Evolutionary conservation across 306 rosid genomes (phyloP).

Genomic region (Ammopiptanthus mongolicus): DNA sequence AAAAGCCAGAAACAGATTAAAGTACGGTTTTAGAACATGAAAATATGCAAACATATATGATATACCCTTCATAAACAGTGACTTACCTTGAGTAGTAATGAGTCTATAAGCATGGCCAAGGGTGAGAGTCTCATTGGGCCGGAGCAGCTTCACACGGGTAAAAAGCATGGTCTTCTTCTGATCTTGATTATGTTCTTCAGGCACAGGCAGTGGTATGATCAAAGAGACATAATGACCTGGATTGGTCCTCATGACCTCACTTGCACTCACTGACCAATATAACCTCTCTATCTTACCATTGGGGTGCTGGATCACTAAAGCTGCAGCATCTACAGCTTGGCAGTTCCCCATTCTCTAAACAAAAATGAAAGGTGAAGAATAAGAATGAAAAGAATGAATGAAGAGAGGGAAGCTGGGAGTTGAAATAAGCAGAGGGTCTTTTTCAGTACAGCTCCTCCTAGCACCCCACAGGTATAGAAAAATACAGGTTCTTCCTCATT

Average conservation of each 20-base stretch:
- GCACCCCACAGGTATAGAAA: conserved; percentile 26
- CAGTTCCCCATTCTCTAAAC: conserved; percentile 73
- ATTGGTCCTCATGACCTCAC: conserved; percentile 78
- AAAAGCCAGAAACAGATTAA: conserved; percentile 15
- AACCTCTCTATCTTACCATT: conserved; percentile 78
- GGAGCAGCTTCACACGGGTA: conserved; percentile 84
- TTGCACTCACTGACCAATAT: conserved; percentile 70
- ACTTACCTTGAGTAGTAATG: conserved; percentile 69
- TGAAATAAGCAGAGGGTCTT: conserved; percentile 38
- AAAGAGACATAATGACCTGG: conserved; percentile 89
- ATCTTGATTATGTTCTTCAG: conserved; percentile 34
- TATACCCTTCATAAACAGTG: not conserved
- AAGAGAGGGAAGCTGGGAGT: conserved; percentile 8
- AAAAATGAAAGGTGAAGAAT: not conserved
- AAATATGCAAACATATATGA: not conserved
- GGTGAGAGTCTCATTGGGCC: conserved; percentile 73
- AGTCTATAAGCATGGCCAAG: conserved; percentile 94
- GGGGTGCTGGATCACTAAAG: conserved; percentile 92
- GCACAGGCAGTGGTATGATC: conserved; percentile 73
- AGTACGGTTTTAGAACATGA: not conserved
- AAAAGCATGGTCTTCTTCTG: conserved; percentile 48
- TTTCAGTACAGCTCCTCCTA: conserved; percentile 53
- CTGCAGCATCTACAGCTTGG: conserved; percentile 94
- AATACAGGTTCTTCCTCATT: no score
- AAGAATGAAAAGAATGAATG: not conserved